Percentiles rank a stretch among this genome's conserved stretches.
Evolutionary conservation across 139 green algal species (phyloP).

Genomic region (Coelastrella sp.): DNA sequence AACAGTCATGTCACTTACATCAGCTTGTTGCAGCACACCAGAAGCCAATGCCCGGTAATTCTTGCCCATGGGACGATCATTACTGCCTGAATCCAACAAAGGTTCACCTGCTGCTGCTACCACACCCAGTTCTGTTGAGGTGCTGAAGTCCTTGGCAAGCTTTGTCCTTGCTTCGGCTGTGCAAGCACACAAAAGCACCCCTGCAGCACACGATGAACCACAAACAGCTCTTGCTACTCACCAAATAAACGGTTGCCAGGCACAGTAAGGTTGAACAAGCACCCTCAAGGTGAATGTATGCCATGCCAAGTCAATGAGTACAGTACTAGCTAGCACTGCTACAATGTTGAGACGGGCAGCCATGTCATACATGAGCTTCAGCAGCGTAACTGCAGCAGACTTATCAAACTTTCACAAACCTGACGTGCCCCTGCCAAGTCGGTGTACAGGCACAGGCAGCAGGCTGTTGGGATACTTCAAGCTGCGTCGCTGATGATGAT

Average conservation of each 20-base stretch:
- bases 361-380: background rate
- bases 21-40: conserved; percentile 5
- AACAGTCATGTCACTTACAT: background rate
- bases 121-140: conserved; percentile 44
- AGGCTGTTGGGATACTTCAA: background rate
- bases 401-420: conserved; percentile 13
- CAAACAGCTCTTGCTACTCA: background rate
- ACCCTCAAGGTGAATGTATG: too few species aligned
- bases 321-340: too few species aligned
- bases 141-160: conserved; percentile 50
- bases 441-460: conserved; percentile 56
- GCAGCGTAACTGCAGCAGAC: background rate
- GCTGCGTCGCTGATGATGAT: conserved; percentile 16
- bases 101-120: background rate
- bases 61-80: conserved; percentile 48
- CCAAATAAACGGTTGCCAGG: background rate
- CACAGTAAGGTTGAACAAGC: background rate
- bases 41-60: conserved; percentile 59
- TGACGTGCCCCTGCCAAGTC: conserved; percentile 60
- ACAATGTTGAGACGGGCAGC: too few species aligned
- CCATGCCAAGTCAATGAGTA: too few species aligned
- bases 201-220: conserved; percentile 23
- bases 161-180: conserved; percentile 38
- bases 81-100: background rate
- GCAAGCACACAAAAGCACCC: conserved; percentile 60